Conservation (phyloP, 345 rosid genomes). For the Brassica juncea region DNA sequence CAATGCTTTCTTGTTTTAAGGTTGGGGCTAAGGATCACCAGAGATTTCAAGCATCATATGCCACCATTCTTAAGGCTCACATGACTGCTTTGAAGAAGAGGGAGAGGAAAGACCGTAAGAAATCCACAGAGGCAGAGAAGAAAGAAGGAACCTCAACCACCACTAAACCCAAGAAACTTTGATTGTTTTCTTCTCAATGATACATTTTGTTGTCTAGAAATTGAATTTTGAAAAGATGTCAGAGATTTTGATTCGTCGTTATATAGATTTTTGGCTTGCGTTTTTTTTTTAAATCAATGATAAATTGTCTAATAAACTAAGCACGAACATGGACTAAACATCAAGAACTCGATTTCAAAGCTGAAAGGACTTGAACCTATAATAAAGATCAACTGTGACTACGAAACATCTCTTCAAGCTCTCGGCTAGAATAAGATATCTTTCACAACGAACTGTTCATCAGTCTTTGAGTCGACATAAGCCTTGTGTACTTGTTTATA, state of each 20-base stretch:
- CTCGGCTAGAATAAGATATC: conserved; percentile 8
- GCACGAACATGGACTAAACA: not conserved
- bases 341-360: not conserved
- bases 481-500: conserved; percentile 44
- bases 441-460: conserved; percentile 15
- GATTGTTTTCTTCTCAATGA: conserved; percentile 27
- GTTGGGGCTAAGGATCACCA: conserved; percentile 92
- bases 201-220: not conserved
- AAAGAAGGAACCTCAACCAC: conserved; percentile 44
- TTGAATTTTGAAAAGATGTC: conserved; percentile 19
- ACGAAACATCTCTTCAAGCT: not conserved
- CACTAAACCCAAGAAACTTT: conserved; percentile 33
- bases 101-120: conserved; percentile 89
- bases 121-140: conserved; percentile 62
- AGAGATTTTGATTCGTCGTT: conserved; percentile 19
- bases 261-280: conserved; percentile 15
- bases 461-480: conserved; percentile 15
- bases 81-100: conserved; percentile 90
- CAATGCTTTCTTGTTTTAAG: conserved; percentile 42
- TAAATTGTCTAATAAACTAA: not conserved
- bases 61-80: conserved; percentile 86
- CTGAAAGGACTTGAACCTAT: not conserved
- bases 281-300: not conserved
- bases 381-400: not conserved
- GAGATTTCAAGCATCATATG: conserved; percentile 93